Evolutionary conservation across 805 yeast genomes (phyloP), one percentile per base, ranked within the genome.

Genomic region (Monosporozyma siamensis): DNA sequence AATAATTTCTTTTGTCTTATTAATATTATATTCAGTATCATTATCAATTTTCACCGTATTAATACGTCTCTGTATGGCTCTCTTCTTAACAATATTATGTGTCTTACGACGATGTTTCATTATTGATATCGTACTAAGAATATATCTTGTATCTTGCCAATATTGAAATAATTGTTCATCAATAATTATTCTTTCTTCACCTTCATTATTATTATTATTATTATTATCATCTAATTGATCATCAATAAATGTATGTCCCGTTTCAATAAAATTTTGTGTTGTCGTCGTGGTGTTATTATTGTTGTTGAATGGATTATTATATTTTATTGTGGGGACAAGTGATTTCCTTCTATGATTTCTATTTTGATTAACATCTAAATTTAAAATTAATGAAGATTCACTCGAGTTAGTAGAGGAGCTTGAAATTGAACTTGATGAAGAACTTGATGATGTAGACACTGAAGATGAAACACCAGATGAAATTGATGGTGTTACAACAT

Each of bases 31-130:
- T 21, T 49, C 50, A 15, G 30, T 36, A 35, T 49, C 48, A 25
- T 50, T 42, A 18, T 48, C 44, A 18, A 52, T 46, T 10, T 48
- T 43, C 29, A 45, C 44, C 4, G 46, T 43, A 6, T 38, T 15
- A 27, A 44, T 48, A 25, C 59, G 48, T 20, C 39, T 47, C 7
- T 37, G 29, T 14, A 55, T 44, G 9, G 54, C 56, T 12, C 51
- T 43, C 10, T 38, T 48, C 37, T 51, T 54, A 5, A 56, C 50
- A 9, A 48, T 46, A 7, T 52, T 50, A 36, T 56, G 52, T 8
- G 63, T 56, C 24, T 44, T 44, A 20, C 58, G 51, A 30, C 62
- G 45, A 39, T 56, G 57, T 34, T 48, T 45, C 54, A 61, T 50
- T 12, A 59, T 47, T 5, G 48, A 39, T 25, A 56, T 44, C 0